A percentile compares a stretch with the other conserved stretches of the same genome.
Conservation (phyloP, 106 monocot genomes). For the Triglochin maritima region DNA sequence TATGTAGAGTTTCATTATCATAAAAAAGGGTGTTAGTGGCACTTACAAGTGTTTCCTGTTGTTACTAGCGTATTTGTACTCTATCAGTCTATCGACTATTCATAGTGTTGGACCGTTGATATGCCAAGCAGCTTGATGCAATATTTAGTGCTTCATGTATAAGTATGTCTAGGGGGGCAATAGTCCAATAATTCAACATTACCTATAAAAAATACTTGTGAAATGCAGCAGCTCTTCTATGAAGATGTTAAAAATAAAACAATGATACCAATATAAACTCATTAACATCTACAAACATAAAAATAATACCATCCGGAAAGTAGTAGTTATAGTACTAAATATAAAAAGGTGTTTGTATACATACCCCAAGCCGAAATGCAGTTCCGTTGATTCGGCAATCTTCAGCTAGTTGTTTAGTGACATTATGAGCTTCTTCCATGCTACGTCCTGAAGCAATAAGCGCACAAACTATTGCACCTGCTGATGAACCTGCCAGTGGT, state of each 20-base stretch:
- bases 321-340: neutral
- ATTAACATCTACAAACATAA: neutral
- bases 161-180: no score
- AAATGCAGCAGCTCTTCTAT: neutral
- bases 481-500: conserved; percentile 95
- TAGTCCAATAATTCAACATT: no score
- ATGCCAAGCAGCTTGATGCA: no score
- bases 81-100: no score
- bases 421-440: conserved; percentile 59
- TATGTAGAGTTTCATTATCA: no score
- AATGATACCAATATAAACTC: neutral
- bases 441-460: conserved; percentile 76
- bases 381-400: conserved; percentile 89
- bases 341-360: neutral
- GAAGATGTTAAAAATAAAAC: neutral
- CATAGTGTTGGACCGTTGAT: no score
- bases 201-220: no score
- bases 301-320: neutral
- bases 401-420: conserved; percentile 72
- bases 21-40: no score
- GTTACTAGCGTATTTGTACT: no score
- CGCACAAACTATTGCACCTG: conserved; percentile 87
- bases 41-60: no score
- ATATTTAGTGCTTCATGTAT: no score
- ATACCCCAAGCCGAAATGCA: conserved; percentile 92